Conservation (phyloP, 441 rosid genomes). For the Hura crepitans region DNA sequence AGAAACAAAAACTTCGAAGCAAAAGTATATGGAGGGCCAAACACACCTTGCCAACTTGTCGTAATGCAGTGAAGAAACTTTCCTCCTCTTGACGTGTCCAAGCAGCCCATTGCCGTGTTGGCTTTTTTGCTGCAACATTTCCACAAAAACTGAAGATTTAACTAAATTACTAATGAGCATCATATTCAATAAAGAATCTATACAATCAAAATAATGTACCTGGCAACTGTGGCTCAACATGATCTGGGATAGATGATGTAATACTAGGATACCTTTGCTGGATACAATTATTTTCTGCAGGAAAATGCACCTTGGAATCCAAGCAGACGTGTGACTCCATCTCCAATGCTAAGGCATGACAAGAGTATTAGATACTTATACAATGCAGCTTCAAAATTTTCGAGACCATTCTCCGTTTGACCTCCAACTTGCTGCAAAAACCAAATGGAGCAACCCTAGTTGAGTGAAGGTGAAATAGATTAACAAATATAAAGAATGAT, state of each 20-base stretch:
- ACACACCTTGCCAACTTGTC: constrained; percentile 95
- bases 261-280: constrained; percentile 43
- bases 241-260: constrained; percentile 35
- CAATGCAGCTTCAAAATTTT: constrained; percentile 24
- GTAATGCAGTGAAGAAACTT: constrained; percentile 91
- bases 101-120: constrained; percentile 99
- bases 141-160: neutral
- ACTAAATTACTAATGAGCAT: neutral
- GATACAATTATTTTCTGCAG: constrained; percentile 38
- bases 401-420: constrained; percentile 17
- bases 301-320: constrained; percentile 36
- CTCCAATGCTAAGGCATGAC: constrained; percentile 44
- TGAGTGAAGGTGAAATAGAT: neutral
- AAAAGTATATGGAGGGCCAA: constrained; percentile 16
- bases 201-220: constrained; percentile 39
- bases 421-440: constrained; percentile 24
- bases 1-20: constrained; percentile 8
- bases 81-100: constrained; percentile 99
- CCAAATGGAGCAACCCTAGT: constrained; percentile 15
- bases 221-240: constrained; percentile 40
- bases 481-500: neutral
- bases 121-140: constrained; percentile 58
- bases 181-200: constrained; percentile 14
- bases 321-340: constrained; percentile 42
- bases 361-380: constrained; percentile 30